Evolutionary conservation across 768 basidiomycete genomes (phyloP).

Genomic region (Mrakia blollopis): DNA sequence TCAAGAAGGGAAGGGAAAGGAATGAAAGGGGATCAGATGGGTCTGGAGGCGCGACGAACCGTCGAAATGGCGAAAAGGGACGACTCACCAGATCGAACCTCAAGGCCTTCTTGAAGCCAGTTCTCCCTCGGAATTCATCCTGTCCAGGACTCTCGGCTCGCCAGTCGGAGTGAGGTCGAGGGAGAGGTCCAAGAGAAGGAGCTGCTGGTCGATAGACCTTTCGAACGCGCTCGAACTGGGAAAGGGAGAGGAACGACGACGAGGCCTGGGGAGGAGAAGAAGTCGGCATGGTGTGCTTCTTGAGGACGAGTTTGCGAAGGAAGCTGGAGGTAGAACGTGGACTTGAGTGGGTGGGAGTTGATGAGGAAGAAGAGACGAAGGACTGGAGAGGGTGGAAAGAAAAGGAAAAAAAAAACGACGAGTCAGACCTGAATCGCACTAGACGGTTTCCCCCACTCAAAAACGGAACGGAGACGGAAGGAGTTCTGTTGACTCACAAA

Average conservation of each 20-base stretch:
- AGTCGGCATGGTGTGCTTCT: background rate
- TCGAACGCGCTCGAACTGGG: background rate
- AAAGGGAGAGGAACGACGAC: background rate
- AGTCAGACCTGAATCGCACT: too few relatives aligned
- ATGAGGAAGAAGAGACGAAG: too few relatives aligned
- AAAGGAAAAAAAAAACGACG: too few relatives aligned
- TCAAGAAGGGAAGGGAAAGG: background rate
- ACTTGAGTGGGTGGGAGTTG: too few relatives aligned
- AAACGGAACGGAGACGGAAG: background rate
- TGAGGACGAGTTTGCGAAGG: background rate
- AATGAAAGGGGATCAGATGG: background rate
- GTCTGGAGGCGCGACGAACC: background rate
- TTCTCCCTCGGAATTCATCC: background rate
- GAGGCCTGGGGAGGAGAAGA: too few relatives aligned
- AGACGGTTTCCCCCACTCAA: background rate
- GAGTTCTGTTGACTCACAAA: background rate
- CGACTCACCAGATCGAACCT: background rate
- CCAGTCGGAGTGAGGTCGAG: background rate
- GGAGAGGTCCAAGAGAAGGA: background rate
- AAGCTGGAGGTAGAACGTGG: background rate
- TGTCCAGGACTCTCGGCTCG: background rate
- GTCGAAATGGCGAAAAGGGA: background rate
- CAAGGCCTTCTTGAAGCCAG: background rate
- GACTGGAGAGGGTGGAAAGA: too few relatives aligned
- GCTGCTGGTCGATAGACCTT: background rate